phyloP scores from a whole-genome alignment of 768 basidiomycete genomes.

The Suillus variegatus region DNA sequence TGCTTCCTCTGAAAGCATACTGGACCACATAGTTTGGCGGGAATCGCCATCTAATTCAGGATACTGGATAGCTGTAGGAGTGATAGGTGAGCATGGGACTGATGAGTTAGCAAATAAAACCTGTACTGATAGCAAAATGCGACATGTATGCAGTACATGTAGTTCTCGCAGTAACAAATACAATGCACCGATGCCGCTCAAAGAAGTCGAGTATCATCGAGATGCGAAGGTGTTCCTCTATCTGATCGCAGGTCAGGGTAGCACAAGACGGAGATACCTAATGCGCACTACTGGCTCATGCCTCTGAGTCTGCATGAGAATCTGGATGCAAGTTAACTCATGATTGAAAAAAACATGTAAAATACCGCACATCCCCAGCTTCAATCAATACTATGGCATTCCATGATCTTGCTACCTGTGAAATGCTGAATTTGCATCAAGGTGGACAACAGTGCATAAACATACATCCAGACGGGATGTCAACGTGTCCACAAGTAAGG shows the following conservation, averaged over 20 bases:
- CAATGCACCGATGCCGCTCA: constrained; percentile 3
- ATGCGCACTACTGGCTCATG: constrained; percentile 2
- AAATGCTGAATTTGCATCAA: neutral
- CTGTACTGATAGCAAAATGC: constrained; percentile 2
- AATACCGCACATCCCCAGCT: neutral
- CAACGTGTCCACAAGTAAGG: neutral
- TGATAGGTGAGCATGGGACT: neutral
- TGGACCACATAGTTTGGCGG: constrained; percentile 1
- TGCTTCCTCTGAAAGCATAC: constrained; percentile 1
- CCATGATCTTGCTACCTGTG: neutral
- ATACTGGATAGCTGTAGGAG: neutral
- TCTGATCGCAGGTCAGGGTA: neutral
- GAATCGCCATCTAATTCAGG: constrained; percentile 1
- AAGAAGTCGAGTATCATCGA: neutral
- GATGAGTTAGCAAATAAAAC: neutral
- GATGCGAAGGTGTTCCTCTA: neutral
- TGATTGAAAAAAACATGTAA: neutral
- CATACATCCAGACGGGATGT: constrained; percentile 3
- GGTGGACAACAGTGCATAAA: neutral
- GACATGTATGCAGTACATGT: neutral
- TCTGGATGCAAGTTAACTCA: neutral
- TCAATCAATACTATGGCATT: constrained; percentile 3
- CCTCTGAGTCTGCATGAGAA: constrained; percentile 5
- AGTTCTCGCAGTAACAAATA: constrained; percentile 3
- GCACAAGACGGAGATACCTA: neutral